A percentile compares a stretch with the other conserved stretches of the same genome.
Conservation (phyloP, 768 basidiomycete genomes). For the Tylopilus balloui region DNA sequence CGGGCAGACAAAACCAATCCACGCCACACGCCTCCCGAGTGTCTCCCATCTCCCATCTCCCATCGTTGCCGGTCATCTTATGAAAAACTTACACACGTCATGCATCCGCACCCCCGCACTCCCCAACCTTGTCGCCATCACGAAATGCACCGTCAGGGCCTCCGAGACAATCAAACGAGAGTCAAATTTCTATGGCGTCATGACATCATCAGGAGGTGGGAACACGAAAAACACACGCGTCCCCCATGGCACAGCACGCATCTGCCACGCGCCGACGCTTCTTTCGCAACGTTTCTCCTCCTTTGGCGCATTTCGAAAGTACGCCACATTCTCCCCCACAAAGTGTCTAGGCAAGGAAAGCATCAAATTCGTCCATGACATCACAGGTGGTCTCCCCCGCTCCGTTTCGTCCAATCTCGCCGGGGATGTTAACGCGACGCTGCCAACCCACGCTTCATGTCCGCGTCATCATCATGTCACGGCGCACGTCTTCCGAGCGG, state of each 20-base stretch:
- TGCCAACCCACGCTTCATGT: constrained; percentile 10
- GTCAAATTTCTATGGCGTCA: constrained; percentile 14
- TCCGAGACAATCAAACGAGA: constrained; percentile 13
- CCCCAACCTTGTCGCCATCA: constrained; percentile 16
- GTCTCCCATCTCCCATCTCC: constrained; percentile 6
- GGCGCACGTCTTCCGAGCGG: background rate
- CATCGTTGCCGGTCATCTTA: constrained; percentile 1
- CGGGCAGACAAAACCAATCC: background rate
- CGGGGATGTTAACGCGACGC: background rate
- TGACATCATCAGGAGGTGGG: constrained; percentile 13
- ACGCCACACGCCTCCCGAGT: constrained; percentile 1
- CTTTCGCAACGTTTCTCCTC: constrained; percentile 9
- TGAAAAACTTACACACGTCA: constrained; percentile 14
- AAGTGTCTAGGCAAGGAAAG: constrained; percentile 7
- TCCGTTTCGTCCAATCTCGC: background rate
- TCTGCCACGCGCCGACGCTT: constrained; percentile 16
- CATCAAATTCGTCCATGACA: constrained; percentile 2
- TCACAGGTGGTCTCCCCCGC: background rate
- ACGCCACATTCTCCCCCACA: background rate
- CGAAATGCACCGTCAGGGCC: constrained; percentile 9
- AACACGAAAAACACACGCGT: constrained; percentile 19
- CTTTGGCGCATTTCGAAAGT: background rate
- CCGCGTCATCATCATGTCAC: constrained; percentile 1
- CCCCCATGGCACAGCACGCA: constrained; percentile 29
- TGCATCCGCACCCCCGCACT: constrained; percentile 18